Evolutionary conservation across 2,329 filamentous ascomycete genomes (phyloP), one percentile per base, ranked within the genome.

Genomic region (Penicillium rolfsii): DNA sequence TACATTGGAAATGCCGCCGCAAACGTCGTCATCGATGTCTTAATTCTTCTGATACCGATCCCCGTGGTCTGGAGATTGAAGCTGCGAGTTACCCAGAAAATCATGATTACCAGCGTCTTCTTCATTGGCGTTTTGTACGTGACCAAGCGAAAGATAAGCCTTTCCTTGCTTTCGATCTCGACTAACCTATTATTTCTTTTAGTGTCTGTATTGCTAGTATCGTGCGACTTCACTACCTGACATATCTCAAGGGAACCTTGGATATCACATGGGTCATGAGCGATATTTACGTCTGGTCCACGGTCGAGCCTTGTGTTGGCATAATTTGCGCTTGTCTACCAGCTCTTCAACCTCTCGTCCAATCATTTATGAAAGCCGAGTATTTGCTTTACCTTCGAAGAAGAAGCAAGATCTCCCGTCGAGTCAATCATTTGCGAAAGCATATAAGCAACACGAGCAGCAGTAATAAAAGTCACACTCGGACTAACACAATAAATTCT

Each of bases 241-340:
- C 53, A 5, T 49, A 50, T 35, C 52, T 65, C 11, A 48, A 55
- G 3, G 28, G 30, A 6, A 41, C n/a, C 14, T 11, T 57, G 8
- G 65, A 66, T 28, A 22, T 66, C 11, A 64, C 65, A 28, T 66
- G 61, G 57, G 30, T 57, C 9, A 64, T 66, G 52, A 60, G 60
- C 22, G 40, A 50, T 19, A 58, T 68, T 14, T 67, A 55, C 28
- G 55, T 67, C 11, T 67, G 65, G 64, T 65, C 67, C 7, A 60
- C 40, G 2, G 57, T 69, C 16, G 67, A 69, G 30, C 64, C 67
- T 5, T 65, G 52, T 22, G 33, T 68, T 11, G 64, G 59, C 4
- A 64, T 68, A 7, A 49, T 69, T 38, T 67, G 66, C 22, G 66
- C 66, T 16, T 67, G 65, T 36, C 55, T 67, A 14, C 65, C 67